Evolutionary conservation across 2,329 filamentous ascomycete species (phyloP).

Genomic region (Pleomassaria siparia): DNA sequence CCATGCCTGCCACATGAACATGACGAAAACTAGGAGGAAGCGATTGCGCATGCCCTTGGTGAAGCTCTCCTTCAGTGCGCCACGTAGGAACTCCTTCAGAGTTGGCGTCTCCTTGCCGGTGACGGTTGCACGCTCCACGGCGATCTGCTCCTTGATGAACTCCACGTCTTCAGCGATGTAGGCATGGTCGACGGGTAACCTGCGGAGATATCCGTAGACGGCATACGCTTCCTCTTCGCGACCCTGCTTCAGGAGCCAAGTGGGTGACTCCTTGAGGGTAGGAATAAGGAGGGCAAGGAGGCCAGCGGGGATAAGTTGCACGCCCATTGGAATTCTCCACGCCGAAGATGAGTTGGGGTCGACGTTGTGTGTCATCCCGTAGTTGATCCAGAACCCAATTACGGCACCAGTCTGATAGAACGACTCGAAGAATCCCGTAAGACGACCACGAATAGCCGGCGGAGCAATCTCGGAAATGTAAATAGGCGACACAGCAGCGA

Average conservation of each 20-base stretch:
- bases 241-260: slow-evolving; percentile 33
- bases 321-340: slow-evolving; percentile 63
- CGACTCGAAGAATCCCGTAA: slow-evolving; percentile 68
- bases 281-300: slow-evolving; percentile 37
- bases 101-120: slow-evolving; percentile 28
- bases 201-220: slow-evolving; percentile 48
- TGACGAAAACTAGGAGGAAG: slow-evolving; percentile 43
- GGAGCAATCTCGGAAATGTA: slow-evolving; percentile 51
- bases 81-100: slow-evolving; percentile 32
- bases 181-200: slow-evolving; percentile 46
- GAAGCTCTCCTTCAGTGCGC: slow-evolving; percentile 30
- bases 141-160: slow-evolving; percentile 34
- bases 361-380: slow-evolving; percentile 45
- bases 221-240: slow-evolving; percentile 43
- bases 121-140: slow-evolving; percentile 31
- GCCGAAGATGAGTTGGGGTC: slow-evolving; percentile 51
- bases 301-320: slow-evolving; percentile 48
- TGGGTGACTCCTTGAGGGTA: slow-evolving; percentile 38
- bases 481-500: slow-evolving; percentile 41
- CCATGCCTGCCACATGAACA: slow-evolving; percentile 44
- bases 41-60: slow-evolving; percentile 46
- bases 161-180: slow-evolving; percentile 44
- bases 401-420: slow-evolving; percentile 65
- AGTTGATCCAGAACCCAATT: slow-evolving; percentile 47
- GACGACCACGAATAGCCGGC: slow-evolving; percentile 63